Conservation (phyloP, 2,329 filamentous ascomycete species). For the Tolypocladium tropicale region DNA sequence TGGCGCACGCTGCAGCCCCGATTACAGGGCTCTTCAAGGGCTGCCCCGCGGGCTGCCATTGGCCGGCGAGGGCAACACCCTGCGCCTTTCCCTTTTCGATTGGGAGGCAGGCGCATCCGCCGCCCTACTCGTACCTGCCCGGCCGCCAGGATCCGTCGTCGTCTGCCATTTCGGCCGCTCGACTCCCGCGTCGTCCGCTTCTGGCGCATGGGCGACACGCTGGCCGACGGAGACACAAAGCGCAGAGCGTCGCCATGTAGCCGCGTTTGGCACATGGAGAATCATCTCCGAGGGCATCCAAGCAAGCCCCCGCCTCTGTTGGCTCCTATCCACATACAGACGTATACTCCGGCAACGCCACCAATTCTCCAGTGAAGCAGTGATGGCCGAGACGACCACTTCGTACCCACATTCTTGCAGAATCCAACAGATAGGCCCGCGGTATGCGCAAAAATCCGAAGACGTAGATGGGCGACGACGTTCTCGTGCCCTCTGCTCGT, state of each 20-base stretch:
- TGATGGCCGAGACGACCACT: neutral
- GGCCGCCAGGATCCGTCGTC: neutral
- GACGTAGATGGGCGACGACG: neutral
- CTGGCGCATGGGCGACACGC: neutral
- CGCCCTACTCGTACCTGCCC: neutral
- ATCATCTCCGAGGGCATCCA: neutral
- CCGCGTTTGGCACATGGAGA: neutral
- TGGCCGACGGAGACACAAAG: neutral
- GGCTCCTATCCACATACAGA: neutral
- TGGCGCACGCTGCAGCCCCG: constrained; percentile 18
- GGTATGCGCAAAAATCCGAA: neutral
- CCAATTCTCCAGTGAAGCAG: neutral
- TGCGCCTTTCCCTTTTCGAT: constrained; percentile 10
- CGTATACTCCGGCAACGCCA: neutral
- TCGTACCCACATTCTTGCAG: neutral
- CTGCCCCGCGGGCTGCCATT: constrained; percentile 19
- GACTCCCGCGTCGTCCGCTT: neutral
- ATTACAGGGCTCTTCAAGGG: constrained; percentile 17
- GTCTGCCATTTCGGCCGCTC: neutral
- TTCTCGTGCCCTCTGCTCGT: too few species aligned
- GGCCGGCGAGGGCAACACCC: constrained; percentile 5
- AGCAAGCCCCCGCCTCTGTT: neutral
- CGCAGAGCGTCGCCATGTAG: neutral
- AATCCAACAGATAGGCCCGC: neutral
- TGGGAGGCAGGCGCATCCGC: constrained; percentile 1